Evolutionary conservation across 2,329 filamentous ascomycete genomes (phyloP), one percentile per base, ranked within the genome.

Genomic region (Drechslerella stenobrocha): DNA sequence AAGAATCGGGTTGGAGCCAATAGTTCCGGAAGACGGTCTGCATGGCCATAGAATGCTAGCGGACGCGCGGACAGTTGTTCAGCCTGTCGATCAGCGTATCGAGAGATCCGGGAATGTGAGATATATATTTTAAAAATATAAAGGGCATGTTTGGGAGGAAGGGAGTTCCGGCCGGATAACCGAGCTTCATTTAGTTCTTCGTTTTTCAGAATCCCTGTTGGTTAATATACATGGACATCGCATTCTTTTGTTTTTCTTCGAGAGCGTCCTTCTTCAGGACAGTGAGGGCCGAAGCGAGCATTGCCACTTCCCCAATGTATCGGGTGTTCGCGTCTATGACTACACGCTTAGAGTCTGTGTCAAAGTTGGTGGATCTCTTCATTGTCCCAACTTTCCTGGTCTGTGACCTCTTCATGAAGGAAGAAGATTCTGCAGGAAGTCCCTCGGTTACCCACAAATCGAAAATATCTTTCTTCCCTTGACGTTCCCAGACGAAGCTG

Each of bases 201-300:
- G n/a, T n/a, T n/a, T n/a, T n/a, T n/a, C n/a, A n/a, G n/a, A n/a
- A n/a, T n/a, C n/a, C n/a, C n/a, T n/a, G n/a, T n/a, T n/a, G n/a
- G n/a, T n/a, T n/a, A n/a, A n/a, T n/a, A n/a, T n/a, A n/a, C 18
- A 42, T 15, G 5, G 37, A 37, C n/a, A 42, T 48, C 20, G 52
- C 35, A 40, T 66, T 59, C 15, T 66, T 59, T 45, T 53, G 53
- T 13, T 24, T 45, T 47, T 66, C 61, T 35, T 66, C 47, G 26
- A 66, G 28, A n/a, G 61, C 61, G 20, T 66, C 61, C 23, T 48
- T 66, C 48, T 66, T 66, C 2, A 66, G 44, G 6, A 66, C 53
- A 4, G 61, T 58, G 15, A 66, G 53, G 4, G 53, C 61, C 8
- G 53, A 66, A 7, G 61, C 53, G 23, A 66, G 35, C 61, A 66